A percentile compares a stretch with the other conserved stretches of the same genome.
Evolutionary conservation across 345 rosid species (phyloP).

Genomic region (Limnanthes douglasii): DNA sequence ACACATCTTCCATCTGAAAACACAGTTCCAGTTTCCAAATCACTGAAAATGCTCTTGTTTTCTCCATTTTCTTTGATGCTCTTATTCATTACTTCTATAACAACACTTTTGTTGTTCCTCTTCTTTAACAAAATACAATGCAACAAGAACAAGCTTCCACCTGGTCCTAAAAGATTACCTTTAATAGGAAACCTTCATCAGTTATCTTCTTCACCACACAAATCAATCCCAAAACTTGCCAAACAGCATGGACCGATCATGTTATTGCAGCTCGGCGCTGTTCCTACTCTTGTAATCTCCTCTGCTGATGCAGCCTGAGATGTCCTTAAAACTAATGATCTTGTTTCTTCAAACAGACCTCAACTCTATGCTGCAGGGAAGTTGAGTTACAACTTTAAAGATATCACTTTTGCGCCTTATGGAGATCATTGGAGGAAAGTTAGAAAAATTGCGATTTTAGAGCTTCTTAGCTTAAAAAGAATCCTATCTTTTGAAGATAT

Average conservation of each 20-base stretch:
- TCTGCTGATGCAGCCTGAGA: neutral
- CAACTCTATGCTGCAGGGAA: neutral
- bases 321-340: neutral
- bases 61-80: too few relatives aligned
- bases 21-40: too few relatives aligned
- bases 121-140: too few relatives aligned
- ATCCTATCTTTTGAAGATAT: neutral
- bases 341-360: neutral
- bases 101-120: too few relatives aligned
- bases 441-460: neutral
- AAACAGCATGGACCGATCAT: neutral
- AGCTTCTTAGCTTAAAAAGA: neutral
- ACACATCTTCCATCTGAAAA: too few relatives aligned
- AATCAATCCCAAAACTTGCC: too few relatives aligned
- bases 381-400: neutral
- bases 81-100: too few relatives aligned
- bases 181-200: constrained; percentile 10
- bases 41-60: too few relatives aligned
- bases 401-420: neutral
- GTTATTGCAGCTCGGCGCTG: neutral
- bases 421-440: neutral
- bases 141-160: constrained; percentile 7
- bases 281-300: neutral
- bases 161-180: constrained; percentile 11
- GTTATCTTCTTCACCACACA: constrained; percentile 1